Evolutionary conservation across 2,329 filamentous ascomycete species (phyloP), one percentile per base, ranked within the genome.

Genomic region (Cytospora piceae): DNA sequence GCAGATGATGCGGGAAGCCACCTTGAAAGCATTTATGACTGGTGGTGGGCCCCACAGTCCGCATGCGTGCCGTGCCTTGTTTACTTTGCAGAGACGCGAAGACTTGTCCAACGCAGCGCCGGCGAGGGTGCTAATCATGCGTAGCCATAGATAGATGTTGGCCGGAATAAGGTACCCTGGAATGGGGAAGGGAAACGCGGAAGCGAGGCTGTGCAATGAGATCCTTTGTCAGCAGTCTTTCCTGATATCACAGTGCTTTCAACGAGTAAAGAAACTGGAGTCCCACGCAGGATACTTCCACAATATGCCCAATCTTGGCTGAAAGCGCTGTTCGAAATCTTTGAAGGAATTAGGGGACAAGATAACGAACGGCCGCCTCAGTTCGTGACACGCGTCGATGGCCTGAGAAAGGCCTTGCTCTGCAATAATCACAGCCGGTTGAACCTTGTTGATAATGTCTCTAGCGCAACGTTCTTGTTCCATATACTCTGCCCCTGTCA

Each of bases 281-380:
- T 34, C 58, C 27, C 31, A 61, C 58, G 52, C 60, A 42, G 60
- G 60, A 37, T 63, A 63, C 22, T 63, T 63, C 60, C 60, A 63
- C 9, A 56, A 37, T 24, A 49, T 42, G 17, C 24, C 52, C 12
- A 63, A 27, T 52, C 52, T 17, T 24, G 60, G 60, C 53, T 63
- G 60, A 9, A 49, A 63, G 4, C 7, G 8, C 29, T 63, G 60
- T 52, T 63, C 60, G 37, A 63, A 63, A 29, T 63, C 60, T 20
- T 63, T 63, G 37, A 63, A 63, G 9, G 60, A 63, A 24, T 63
- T 63, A 15, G 52, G 60, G n/a, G 60, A 63, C 24, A 63, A 24
- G 29, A 63, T 32, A 11, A 39, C 54, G 34, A 63, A 63, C 20
- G 51, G 52, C 20, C 11, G 34, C 9, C 24, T 34, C 6, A 57